A percentile compares a stretch with the other conserved stretches of the same genome.
Conservation (phyloP, 306 rosid genomes). For the Macrotyloma uniflorum region DNA sequence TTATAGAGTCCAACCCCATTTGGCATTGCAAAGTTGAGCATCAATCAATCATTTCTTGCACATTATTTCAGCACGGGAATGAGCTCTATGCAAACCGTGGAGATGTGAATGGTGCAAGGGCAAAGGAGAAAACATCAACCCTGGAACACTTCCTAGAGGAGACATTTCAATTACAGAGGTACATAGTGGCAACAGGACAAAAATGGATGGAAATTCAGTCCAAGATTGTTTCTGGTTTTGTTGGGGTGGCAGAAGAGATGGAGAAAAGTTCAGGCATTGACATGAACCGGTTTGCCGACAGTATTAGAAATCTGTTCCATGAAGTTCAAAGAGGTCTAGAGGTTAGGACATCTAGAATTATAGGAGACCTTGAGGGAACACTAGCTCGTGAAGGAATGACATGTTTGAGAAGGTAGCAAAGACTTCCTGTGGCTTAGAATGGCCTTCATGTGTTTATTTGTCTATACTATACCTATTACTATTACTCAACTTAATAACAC, state of each 20-base stretch:
- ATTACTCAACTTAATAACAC: conserved; percentile 38
- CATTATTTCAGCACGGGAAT: conserved; percentile 68
- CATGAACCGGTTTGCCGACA: conserved; percentile 73
- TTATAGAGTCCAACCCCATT: conserved; percentile 23
- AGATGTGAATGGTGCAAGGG: conserved; percentile 55
- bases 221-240: conserved; percentile 65
- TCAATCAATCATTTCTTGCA: conserved; percentile 24
- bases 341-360: conserved; percentile 78
- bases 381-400: conserved; percentile 94
- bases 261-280: conserved; percentile 69
- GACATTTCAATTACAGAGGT: conserved; percentile 90
- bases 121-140: conserved; percentile 69
- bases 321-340: conserved; percentile 95
- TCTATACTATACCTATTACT: conserved; percentile 25
- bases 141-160: conserved; percentile 78
- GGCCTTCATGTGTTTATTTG: conserved; percentile 31
- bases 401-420: conserved; percentile 60
- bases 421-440: neutral
- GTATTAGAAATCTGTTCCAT: conserved; percentile 66
- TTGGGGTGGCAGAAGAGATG: conserved; percentile 70
- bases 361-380: conserved; percentile 93
- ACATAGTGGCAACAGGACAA: conserved; percentile 89
- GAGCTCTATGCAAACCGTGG: conserved; percentile 55
- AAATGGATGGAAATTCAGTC: conserved; percentile 70
- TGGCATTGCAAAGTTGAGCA: conserved; percentile 25